Evolutionary conservation across 352 stramenopile species (phyloP).

Genomic region (Pythium insidiosum): DNA sequence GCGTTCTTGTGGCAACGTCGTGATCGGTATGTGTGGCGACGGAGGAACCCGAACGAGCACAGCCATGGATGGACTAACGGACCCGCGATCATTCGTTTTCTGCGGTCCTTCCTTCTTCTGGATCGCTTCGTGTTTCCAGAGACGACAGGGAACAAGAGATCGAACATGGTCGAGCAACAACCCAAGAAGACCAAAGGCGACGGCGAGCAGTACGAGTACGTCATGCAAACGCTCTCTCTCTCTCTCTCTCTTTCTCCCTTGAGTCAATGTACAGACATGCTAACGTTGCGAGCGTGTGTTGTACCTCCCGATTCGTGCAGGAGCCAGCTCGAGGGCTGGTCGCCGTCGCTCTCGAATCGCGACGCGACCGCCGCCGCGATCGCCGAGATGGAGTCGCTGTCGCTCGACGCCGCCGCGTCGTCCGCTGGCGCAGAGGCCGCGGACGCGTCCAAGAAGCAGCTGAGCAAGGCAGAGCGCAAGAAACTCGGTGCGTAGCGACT

Average conservation of each 20-base stretch:
- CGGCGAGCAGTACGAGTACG: slow-evolving; percentile 1
- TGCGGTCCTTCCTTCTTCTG: too few relatives aligned
- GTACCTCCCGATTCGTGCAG: slow-evolving; percentile 4
- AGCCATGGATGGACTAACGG: too few relatives aligned
- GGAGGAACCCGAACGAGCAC: too few relatives aligned
- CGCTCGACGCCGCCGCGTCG: slow-evolving; percentile 3
- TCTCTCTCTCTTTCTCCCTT: neutral
- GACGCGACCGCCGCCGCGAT: neutral
- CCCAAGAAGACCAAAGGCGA: neutral
- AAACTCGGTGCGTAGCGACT: slow-evolving; percentile 24
- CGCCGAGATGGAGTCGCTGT: slow-evolving; percentile 46
- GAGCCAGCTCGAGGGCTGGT: slow-evolving; percentile 58
- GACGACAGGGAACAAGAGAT: too few relatives aligned
- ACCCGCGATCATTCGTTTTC: too few relatives aligned
- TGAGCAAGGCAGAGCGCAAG: slow-evolving; percentile 64
- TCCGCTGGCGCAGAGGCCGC: neutral
- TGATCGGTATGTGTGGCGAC: too few relatives aligned
- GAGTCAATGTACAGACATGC: too few relatives aligned
- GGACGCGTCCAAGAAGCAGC: slow-evolving; percentile 21
- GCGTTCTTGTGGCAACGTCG: too few relatives aligned
- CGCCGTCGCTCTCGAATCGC: slow-evolving; percentile 22
- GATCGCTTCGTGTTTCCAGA: too few relatives aligned
- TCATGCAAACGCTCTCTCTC: too few relatives aligned
- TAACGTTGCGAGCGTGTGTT: neutral
- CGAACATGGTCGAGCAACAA: neutral